These are phyloP conservation scores for Aristolochia fimbriata DNA, from an alignment of 164 flowering plant species.

Conservation along the genomic window DNA sequence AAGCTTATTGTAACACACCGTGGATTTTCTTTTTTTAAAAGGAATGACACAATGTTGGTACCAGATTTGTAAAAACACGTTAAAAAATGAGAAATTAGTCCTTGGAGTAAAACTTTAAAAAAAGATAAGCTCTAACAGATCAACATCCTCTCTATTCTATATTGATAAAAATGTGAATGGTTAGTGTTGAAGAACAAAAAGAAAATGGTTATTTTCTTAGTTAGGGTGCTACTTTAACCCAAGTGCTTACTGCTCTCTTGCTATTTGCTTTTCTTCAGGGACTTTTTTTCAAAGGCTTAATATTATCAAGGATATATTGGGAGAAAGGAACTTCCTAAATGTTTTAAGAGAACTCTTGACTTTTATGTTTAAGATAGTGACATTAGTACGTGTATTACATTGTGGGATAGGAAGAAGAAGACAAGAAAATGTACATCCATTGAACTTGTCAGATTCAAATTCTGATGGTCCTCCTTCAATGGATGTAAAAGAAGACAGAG, in stretches of 20 bases:
- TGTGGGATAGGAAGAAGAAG: conserved; percentile 8
- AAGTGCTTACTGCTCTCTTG: neutral
- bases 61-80: too few species aligned
- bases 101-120: too few species aligned
- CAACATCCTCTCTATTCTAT: too few species aligned
- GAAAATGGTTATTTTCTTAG: too few species aligned
- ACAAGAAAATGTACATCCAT: conserved; percentile 11
- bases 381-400: conserved; percentile 13
- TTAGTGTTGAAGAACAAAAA: too few species aligned
- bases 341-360: conserved; percentile 4
- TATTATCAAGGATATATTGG: neutral
- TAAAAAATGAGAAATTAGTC: too few species aligned
- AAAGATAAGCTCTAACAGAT: too few species aligned
- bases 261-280: neutral
- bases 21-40: too few species aligned
- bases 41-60: too few species aligned
- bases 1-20: too few species aligned
- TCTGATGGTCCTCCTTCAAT: conserved; percentile 17
- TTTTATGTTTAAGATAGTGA: conserved; percentile 16
- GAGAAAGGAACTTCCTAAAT: neutral
- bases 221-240: too few species aligned
- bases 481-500: conserved; percentile 26
- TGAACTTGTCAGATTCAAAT: conserved; percentile 19
- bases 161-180: too few species aligned
- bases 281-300: conserved; percentile 1